phyloP scores from a whole-genome alignment of 345 rosid genomes.

The Linum lewisii region DNA sequence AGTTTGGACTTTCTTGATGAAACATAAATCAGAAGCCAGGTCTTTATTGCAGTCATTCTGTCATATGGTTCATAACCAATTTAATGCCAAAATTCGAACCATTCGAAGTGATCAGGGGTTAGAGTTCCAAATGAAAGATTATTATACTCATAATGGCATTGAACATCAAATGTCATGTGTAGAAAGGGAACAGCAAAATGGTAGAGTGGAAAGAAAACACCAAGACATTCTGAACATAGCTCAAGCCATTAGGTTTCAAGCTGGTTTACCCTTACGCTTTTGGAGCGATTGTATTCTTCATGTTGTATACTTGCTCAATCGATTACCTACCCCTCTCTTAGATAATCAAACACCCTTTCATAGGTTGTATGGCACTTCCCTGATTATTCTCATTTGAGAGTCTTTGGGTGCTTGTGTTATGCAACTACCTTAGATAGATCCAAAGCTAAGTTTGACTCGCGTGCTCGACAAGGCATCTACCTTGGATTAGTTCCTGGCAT shows the following conservation, averaged over 20 bases:
- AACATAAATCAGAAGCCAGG: neutral
- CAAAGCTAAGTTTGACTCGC: too few relatives aligned
- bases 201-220: neutral
- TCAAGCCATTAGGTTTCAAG: neutral
- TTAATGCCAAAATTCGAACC: too few relatives aligned
- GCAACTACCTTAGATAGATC: neutral
- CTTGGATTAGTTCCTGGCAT: neutral
- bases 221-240: neutral
- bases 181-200: neutral
- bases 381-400: neutral
- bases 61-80: neutral
- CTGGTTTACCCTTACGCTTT: neutral
- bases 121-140: neutral
- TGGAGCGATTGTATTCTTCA: neutral
- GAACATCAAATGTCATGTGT: neutral
- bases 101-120: neutral
- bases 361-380: neutral
- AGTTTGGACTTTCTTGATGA: neutral
- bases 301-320: neutral
- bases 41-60: neutral
- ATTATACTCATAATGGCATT: neutral
- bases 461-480: neutral
- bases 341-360: neutral
- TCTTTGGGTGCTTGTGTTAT: neutral
- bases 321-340: neutral